A percentile compares a stretch with the other conserved stretches of the same genome.
Conservation (phyloP, 352 stramenopile genomes). For the Pythium oligandrum region DNA sequence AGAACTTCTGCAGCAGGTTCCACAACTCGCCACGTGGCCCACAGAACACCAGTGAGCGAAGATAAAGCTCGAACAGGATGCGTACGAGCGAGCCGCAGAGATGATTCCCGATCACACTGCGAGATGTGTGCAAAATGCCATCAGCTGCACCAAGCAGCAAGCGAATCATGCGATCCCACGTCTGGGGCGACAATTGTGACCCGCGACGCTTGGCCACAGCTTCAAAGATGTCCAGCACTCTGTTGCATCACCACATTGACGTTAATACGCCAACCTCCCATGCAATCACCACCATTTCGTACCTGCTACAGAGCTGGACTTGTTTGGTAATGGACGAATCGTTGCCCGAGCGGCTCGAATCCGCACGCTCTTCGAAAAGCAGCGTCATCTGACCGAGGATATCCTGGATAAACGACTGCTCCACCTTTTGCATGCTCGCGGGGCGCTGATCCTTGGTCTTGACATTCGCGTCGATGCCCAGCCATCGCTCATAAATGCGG, state of each 20-base stretch:
- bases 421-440: conserved; percentile 74
- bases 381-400: conserved; percentile 85
- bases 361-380: conserved; percentile 75
- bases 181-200: conserved; percentile 52
- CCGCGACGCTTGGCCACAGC: conserved; percentile 64
- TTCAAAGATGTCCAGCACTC: conserved; percentile 79
- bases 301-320: conserved; percentile 67
- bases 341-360: conserved; percentile 20
- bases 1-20: conserved; percentile 84
- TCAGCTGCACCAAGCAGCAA: conserved; percentile 72
- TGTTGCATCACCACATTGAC: conserved; percentile 12
- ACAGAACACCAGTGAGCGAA: conserved; percentile 64
- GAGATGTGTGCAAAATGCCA: conserved; percentile 68
- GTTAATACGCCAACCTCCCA: not conserved
- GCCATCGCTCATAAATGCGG: conserved; percentile 78
- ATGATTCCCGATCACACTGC: conserved; percentile 66
- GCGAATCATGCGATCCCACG: conserved; percentile 81
- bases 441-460: conserved; percentile 55
- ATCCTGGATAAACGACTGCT: conserved; percentile 85
- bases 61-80: conserved; percentile 74
- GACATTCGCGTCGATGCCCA: conserved; percentile 46
- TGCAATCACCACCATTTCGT: not conserved
- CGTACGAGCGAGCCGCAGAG: conserved; percentile 72
- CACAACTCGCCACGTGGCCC: conserved; percentile 70
- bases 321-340: conserved; percentile 59